Base-by-base conservation (phyloP, 768 basidiomycete genomes). In the Termitomyces sp. region DNA sequence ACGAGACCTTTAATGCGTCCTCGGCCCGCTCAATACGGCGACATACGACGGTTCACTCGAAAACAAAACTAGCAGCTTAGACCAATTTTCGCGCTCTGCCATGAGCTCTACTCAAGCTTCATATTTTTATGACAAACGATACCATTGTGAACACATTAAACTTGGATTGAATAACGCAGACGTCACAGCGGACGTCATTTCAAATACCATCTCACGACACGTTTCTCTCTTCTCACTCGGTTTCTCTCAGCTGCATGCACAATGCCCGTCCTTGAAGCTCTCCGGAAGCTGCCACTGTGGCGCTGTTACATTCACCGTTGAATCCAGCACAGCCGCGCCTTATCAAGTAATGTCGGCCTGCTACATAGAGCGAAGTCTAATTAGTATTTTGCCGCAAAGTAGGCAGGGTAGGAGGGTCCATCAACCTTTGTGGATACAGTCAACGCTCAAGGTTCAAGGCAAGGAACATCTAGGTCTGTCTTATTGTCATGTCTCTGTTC, bases 381-480 rank as follows among this genome's bases (percentile, higher is more conserved):
- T 13, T 10, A 12, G 16, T 5, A 7, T 29, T 88, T 59, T 88
- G 86, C 64, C 81, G 86, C 57, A 88, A 87, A 67, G 83, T 86
- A 10, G 85, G 85, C 36, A 86, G 86, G 13, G 71, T 71, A 0
- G 84, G 85, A 13, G 86, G 86, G 0, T 82, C 84, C 2, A 77
- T 87, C 66, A 87, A 87, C 59, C 78, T 88, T n/a, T 81, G 84
- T 24, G 86, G 78, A 1, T 70, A 79, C 46, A 72, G 72, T 14
- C 66, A 81, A 82, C 82, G 0, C 69, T 88, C 47, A 69, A 79
- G 41, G 65, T 87, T 41, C 74, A 79, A 51, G 86, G 85, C 0
- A 74, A 81, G 52, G 81, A 82, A 57, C 64, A 81, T 58, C 86
- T 50, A 79, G 79, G 86, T 84, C 39, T 18, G 65, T 60, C 29